A percentile compares a stretch with the other conserved stretches of the same genome.
Evolutionary conservation across 495 filamentous ascomycete genomes (phyloP).

Genomic region (Neurospora sp.): DNA sequence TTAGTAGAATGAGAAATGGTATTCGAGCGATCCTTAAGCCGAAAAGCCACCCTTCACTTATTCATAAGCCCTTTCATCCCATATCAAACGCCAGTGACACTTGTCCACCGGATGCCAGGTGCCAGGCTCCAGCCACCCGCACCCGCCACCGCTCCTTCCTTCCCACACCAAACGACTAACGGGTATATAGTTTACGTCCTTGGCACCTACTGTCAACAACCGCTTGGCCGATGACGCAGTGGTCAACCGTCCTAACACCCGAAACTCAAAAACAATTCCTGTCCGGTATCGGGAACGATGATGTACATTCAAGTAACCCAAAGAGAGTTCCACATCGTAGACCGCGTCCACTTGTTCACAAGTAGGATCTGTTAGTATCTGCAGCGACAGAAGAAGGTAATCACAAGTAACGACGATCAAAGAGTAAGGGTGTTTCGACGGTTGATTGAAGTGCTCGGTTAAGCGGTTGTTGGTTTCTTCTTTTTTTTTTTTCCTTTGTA

Average conservation of each 20-base stretch:
- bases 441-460: neutral
- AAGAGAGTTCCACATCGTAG: neutral
- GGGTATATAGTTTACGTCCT: neutral
- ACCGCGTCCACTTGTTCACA: neutral
- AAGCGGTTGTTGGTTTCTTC: neutral
- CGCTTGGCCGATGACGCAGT: neutral
- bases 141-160: neutral
- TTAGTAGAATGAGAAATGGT: neutral
- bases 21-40: neutral
- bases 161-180: neutral
- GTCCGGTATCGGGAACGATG: neutral
- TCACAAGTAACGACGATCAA: neutral
- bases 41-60: neutral
- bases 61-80: neutral
- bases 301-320: neutral
- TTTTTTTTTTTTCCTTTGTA: neutral
- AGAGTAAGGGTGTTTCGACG: neutral
- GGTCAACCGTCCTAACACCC: neutral
- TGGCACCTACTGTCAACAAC: neutral
- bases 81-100: neutral
- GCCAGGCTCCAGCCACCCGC: neutral
- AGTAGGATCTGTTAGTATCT: neutral
- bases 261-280: neutral
- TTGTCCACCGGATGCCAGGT: neutral
- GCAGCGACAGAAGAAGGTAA: neutral